Base-by-base conservation (phyloP, 2,329 filamentous ascomycete genomes). In the Pseudonectria buxi region DNA sequence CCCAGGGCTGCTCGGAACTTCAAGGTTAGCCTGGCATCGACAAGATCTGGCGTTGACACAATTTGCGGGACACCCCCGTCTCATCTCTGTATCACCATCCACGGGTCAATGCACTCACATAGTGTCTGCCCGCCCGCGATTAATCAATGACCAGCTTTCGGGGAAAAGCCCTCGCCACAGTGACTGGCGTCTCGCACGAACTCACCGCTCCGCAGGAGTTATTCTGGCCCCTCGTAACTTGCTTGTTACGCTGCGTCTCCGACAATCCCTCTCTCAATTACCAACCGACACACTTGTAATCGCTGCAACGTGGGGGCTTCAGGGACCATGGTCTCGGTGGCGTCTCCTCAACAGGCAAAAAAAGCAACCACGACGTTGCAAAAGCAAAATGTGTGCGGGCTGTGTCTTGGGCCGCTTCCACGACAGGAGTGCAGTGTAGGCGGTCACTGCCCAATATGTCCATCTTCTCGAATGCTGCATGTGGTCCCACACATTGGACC, bases 41-140 rank as follows among this genome's bases (percentile, higher is more conserved):
- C 33, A 42, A 51, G 51, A 54, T 54, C 51, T 54, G 41, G 40
- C 36, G 51, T 51, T 54, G 51, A 54, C 51, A 54, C 48, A 45
- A 53, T 51, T 53, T 54, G 51, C 51, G 51, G 51, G 51, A 54
- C 51, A 46, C 45, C 43, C 47, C 45, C 47, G 48, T 53, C 48
- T 51, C 48, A 53, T 53, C 50, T 51, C 44, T 50, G 50, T 53
- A 47, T 53, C 43, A 53, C 50, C 50, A 51, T 50, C 47, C 47
- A 49, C 40, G 18, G 18, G 18, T 22, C 18, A 22, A 22, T 22
- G 18, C 35, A 45, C 37, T 34, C 39, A n/a, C n/a, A n/a, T n/a
- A n/a, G n/a, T n/a, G 35, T 44, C 45, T 22, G 18, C 18, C 9
- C 43, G 28, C 40, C 47, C 45, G 41, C 40, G 37, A 50, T 49